Percentiles rank a stretch among this genome's conserved stretches.
phyloP scores from a whole-genome alignment of 352 stramenopile genomes.

The Phytopythium aichiense region DNA sequence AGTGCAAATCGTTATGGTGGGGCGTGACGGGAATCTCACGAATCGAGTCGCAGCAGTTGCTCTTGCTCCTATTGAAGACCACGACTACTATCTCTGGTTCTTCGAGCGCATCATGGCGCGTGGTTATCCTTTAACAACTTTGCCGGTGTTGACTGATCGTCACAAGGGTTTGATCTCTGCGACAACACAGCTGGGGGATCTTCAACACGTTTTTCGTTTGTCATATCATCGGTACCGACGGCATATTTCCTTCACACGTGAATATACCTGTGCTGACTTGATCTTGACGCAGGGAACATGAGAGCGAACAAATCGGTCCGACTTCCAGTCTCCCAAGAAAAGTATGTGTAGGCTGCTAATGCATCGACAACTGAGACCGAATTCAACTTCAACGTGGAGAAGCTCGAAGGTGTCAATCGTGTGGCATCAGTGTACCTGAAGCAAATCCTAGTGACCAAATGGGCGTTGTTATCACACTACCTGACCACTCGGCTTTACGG shows the following conservation, averaged over 20 bases:
- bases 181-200: neutral
- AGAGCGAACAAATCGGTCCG: slow-evolving; percentile 1
- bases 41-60: slow-evolving; percentile 15
- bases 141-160: slow-evolving; percentile 17
- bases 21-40: slow-evolving; percentile 17
- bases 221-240: slow-evolving; percentile 9
- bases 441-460: too few relatives aligned
- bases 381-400: neutral
- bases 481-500: too few relatives aligned
- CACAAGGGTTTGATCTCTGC: slow-evolving; percentile 11
- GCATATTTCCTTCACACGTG: neutral
- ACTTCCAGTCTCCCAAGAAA: slow-evolving; percentile 12
- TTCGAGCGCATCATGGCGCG: slow-evolving; percentile 7
- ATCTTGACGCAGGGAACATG: slow-evolving; percentile 11
- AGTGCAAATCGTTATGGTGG: slow-evolving; percentile 15
- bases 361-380: neutral
- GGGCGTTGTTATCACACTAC: too few relatives aligned
- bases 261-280: slow-evolving; percentile 1
- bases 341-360: slow-evolving; percentile 13
- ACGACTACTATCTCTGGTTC: slow-evolving; percentile 18
- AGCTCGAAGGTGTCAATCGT: too few relatives aligned
- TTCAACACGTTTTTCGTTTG: slow-evolving; percentile 17
- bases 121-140: slow-evolving; percentile 7
- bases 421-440: too few relatives aligned
- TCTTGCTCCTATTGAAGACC: slow-evolving; percentile 5